These are phyloP conservation scores for Aspergillus pseudoglaucus DNA, from an alignment of 2,329 filamentous ascomycete genomes.

Conservation along the genomic window DNA sequence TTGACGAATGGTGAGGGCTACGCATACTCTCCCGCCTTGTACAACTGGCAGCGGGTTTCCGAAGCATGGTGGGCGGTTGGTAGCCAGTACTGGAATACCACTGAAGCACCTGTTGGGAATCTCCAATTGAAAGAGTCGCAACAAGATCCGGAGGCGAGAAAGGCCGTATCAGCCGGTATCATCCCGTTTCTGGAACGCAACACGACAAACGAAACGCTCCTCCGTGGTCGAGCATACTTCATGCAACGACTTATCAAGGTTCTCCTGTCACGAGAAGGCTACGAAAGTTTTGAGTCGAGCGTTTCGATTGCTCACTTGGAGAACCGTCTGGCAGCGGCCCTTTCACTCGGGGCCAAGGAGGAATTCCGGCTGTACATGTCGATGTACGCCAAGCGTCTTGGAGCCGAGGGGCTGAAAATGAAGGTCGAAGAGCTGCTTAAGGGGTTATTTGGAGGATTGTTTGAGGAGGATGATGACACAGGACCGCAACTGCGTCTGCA, in stretches of 20 bases:
- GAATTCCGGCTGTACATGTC: conserved; percentile 93
- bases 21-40: conserved; percentile 78
- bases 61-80: conserved; percentile 98
- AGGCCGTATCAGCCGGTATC: conserved; percentile 75
- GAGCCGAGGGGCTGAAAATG: conserved; percentile 74
- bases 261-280: conserved; percentile 79
- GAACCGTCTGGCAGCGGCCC: conserved; percentile 82
- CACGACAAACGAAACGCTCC: conserved; percentile 84
- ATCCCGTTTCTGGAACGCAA: conserved; percentile 90
- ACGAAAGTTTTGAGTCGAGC: conserved; percentile 82
- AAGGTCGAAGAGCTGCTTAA: conserved; percentile 93
- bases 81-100: conserved; percentile 98
- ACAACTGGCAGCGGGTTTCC: conserved; percentile 88
- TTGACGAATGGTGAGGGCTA: conserved; percentile 93
- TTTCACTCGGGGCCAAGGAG: conserved; percentile 76
- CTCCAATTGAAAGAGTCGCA: conserved; percentile 66
- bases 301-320: conserved; percentile 93
- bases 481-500: conserved; percentile 12
- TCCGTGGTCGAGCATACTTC: conserved; percentile 86
- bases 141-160: conserved; percentile 45
- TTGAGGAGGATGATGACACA: conserved; percentile 46
- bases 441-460: conserved; percentile 67
- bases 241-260: conserved; percentile 87
- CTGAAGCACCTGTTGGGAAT: conserved; percentile 79
- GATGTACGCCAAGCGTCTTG: conserved; percentile 95